These are phyloP conservation scores for Blechomonas ayalai DNA, from an alignment of 208 protist species.

Conservation along the genomic window DNA sequence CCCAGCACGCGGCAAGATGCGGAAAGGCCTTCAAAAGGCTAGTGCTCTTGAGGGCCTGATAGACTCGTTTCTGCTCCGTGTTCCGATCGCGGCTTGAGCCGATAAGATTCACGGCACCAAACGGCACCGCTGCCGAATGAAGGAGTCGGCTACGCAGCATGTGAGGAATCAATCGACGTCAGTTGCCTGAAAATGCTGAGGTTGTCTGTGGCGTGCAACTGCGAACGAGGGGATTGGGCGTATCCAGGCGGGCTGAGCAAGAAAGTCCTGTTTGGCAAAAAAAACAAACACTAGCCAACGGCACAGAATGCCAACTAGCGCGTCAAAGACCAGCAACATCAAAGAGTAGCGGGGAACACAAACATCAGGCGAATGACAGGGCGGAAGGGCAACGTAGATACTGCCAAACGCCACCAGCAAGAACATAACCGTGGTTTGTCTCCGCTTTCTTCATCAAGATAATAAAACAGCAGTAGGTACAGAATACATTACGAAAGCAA, in stretches of 20 bases:
- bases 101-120: constrained; percentile 50
- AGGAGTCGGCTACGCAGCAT: constrained; percentile 19
- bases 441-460: too few species aligned
- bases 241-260: neutral
- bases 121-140: constrained; percentile 6
- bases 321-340: neutral
- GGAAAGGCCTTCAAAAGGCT: constrained; percentile 73
- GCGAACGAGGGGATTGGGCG: neutral
- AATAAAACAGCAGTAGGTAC: too few species aligned
- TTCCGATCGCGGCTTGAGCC: constrained; percentile 34
- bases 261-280: neutral
- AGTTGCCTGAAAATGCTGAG: constrained; percentile 2
- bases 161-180: constrained; percentile 1
- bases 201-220: neutral
- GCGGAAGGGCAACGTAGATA: too few species aligned
- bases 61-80: constrained; percentile 41
- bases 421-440: too few species aligned
- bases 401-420: too few species aligned
- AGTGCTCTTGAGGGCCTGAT: constrained; percentile 45
- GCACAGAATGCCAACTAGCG: neutral
- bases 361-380: neutral
- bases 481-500: too few species aligned
- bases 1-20: constrained; percentile 82
- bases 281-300: constrained; percentile 1
- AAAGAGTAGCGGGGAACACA: neutral